phyloP scores from a whole-genome alignment of 1,139 yeast species.

The Yamadazyma epiphylla region DNA sequence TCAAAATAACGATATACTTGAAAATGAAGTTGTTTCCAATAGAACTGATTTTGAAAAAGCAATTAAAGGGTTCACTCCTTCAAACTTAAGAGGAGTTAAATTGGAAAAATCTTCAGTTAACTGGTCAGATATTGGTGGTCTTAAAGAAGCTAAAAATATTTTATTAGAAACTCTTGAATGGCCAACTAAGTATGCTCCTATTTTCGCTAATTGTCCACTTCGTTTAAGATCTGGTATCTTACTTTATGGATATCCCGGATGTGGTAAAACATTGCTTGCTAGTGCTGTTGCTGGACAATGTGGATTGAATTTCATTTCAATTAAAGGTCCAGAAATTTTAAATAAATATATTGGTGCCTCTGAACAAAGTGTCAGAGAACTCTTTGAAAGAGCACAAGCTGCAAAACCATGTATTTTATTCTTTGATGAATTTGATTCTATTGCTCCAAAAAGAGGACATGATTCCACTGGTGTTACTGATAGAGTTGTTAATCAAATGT shows the following conservation, averaged over 20 bases:
- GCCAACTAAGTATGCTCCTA: slow-evolving; percentile 96
- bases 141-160: slow-evolving; percentile 68
- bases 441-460: slow-evolving; percentile 97
- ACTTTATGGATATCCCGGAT: slow-evolving; percentile 94
- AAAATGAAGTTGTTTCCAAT: slow-evolving; percentile 15
- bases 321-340: slow-evolving; percentile 94
- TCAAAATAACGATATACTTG: slow-evolving; percentile 10
- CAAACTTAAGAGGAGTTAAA: slow-evolving; percentile 82
- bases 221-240: slow-evolving; percentile 85
- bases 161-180: slow-evolving; percentile 88
- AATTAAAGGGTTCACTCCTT: slow-evolving; percentile 67
- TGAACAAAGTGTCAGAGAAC: slow-evolving; percentile 89
- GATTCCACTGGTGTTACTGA: slow-evolving; percentile 98
- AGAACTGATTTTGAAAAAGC: slow-evolving; percentile 51
- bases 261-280: slow-evolving; percentile 92
- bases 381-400: slow-evolving; percentile 90
- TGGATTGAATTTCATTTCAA: slow-evolving; percentile 88
- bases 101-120: slow-evolving; percentile 69
- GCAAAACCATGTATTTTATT: slow-evolving; percentile 93
- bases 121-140: slow-evolving; percentile 92
- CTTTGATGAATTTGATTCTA: slow-evolving; percentile 95
- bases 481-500: slow-evolving; percentile 92
- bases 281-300: slow-evolving; percentile 94
- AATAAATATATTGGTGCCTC: slow-evolving; percentile 97
- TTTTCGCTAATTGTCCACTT: slow-evolving; percentile 82